These are phyloP conservation scores for Coniochaeta sp. DNA, from an alignment of 2,329 filamentous ascomycete genomes.

Conservation along the genomic window DNA sequence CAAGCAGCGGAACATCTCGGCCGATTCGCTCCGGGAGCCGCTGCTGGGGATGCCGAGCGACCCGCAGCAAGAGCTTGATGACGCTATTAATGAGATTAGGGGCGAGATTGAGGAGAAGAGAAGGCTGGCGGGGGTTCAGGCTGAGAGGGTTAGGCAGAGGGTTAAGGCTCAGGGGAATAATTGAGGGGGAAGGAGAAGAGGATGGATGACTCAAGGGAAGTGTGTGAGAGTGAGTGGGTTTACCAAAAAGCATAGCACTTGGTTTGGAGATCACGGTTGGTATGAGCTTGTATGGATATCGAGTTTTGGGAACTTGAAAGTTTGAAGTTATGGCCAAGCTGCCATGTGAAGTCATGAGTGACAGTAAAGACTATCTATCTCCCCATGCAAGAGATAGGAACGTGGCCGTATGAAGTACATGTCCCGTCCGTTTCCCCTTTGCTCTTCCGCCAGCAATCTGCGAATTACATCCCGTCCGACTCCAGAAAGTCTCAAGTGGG, in stretches of 20 bases:
- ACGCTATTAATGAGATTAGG: constrained; percentile 68
- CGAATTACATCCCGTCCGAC: background rate
- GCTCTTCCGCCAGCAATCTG: background rate
- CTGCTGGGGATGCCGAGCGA: constrained; percentile 75
- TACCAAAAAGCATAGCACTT: background rate
- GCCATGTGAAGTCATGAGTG: too few species aligned
- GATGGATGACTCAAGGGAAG: background rate
- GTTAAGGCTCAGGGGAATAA: constrained; percentile 3
- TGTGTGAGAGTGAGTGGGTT: background rate
- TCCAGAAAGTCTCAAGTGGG: background rate
- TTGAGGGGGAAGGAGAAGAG: constrained; percentile 8
- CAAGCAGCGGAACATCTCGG: constrained; percentile 44
- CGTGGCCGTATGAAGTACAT: background rate
- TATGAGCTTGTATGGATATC: background rate
- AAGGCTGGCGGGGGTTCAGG: constrained; percentile 20
- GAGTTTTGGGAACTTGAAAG: background rate
- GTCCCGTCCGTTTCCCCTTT: background rate
- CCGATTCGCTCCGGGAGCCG: constrained; percentile 55
- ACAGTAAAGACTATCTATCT: too few species aligned
- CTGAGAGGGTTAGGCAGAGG: constrained; percentile 2
- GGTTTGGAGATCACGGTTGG: background rate
- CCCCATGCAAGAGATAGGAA: too few species aligned
- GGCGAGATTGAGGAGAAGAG: constrained; percentile 58
- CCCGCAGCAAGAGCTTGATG: constrained; percentile 65
- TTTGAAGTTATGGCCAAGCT: too few species aligned